phyloP scores from a whole-genome alignment of 2,329 filamentous ascomycete genomes.

The Blastomyces parvus region DNA sequence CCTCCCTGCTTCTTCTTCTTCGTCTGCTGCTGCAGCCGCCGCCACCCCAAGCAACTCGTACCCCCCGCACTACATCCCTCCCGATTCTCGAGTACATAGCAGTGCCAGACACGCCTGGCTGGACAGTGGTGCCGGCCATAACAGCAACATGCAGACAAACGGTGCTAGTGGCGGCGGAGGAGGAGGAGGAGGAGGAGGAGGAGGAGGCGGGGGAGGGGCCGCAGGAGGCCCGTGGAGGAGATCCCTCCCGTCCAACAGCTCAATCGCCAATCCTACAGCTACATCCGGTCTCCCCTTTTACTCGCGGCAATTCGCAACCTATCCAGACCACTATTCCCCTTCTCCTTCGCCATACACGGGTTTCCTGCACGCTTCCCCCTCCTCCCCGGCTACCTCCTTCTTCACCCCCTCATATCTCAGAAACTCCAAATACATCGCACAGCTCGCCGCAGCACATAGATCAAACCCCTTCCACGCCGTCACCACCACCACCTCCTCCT shows the following conservation, averaged over 20 bases:
- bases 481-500: constrained; percentile 26
- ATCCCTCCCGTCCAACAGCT: constrained; percentile 11
- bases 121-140: constrained; percentile 23
- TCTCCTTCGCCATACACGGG: constrained; percentile 13
- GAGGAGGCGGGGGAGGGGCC: too few relatives aligned
- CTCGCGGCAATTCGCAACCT: constrained; percentile 39
- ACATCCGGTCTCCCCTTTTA: constrained; percentile 33
- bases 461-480: constrained; percentile 46
- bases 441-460: constrained; percentile 60
- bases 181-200: constrained; percentile 16
- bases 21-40: constrained; percentile 20
- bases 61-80: constrained; percentile 25
- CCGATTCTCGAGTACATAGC: constrained; percentile 16
- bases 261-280: not conserved
- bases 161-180: constrained; percentile 22
- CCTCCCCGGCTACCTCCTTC: constrained; percentile 42
- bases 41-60: constrained; percentile 24
- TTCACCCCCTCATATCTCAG: constrained; percentile 78
- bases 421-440: constrained; percentile 66
- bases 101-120: constrained; percentile 27
- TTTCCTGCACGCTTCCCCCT: constrained; percentile 17
- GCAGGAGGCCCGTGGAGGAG: constrained; percentile 35
- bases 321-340: constrained; percentile 8
- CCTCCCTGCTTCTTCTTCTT: constrained; percentile 14
- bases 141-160: constrained; percentile 40